A percentile compares a stretch with the other conserved stretches of the same genome.
phyloP scores from a whole-genome alignment of 23 red algal genomes.

The Gracilaria caudata region DNA sequence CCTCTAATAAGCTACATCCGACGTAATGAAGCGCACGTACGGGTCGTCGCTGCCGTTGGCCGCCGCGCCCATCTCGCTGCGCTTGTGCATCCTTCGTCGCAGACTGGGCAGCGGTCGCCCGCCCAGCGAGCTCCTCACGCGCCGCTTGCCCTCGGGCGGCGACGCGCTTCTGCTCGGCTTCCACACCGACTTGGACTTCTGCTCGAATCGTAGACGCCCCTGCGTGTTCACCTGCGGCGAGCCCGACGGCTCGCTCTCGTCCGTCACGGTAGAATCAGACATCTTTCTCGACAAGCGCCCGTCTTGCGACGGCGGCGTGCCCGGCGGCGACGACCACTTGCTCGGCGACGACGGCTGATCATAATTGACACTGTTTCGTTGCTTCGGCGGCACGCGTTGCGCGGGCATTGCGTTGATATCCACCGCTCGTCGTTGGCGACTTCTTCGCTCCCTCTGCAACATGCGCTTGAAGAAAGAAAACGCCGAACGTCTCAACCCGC shows the following conservation, averaged over 20 bases:
- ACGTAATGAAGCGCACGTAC: slow-evolving; percentile 44
- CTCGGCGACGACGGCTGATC: too few relatives aligned
- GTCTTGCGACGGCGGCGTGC: too few relatives aligned
- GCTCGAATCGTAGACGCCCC: not conserved
- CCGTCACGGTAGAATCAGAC: slow-evolving; percentile 22
- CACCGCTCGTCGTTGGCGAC: not conserved
- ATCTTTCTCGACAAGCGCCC: not conserved
- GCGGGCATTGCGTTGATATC: not conserved
- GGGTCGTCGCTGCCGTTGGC: slow-evolving; percentile 1
- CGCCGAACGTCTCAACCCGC: not conserved
- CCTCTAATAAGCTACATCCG: slow-evolving; percentile 1
- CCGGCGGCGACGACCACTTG: too few relatives aligned
- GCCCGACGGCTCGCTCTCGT: slow-evolving; percentile 17
- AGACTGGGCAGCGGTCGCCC: not conserved
- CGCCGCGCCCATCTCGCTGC: not conserved
- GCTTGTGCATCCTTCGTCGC: not conserved
- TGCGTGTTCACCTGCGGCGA: not conserved
- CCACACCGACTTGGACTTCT: slow-evolving; percentile 10
- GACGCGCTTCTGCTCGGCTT: not conserved
- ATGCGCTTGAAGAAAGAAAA: not conserved
- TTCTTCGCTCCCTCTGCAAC: not conserved
- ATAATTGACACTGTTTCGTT: not conserved
- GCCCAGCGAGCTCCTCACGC: slow-evolving; percentile 14
- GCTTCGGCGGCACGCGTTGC: not conserved
- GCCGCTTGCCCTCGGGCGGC: not conserved